Evolutionary conservation across 352 stramenopile genomes (phyloP).

Genomic region (Phytophthora ohioensis): DNA sequence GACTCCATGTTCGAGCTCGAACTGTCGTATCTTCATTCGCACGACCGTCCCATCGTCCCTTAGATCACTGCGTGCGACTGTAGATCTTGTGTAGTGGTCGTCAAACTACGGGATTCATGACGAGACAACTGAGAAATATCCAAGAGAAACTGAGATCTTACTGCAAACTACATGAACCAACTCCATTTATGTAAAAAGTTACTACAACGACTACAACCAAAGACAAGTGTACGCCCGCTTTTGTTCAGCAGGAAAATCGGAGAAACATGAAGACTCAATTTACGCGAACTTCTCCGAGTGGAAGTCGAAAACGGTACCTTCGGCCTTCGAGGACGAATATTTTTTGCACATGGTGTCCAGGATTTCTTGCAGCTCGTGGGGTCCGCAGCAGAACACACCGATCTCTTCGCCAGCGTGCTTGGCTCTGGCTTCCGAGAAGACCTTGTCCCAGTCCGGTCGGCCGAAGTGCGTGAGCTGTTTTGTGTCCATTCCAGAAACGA

Average conservation of each 20-base stretch:
- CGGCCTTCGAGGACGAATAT: slow-evolving; percentile 53
- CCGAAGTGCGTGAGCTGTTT: slow-evolving; percentile 85
- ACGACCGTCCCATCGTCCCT: slow-evolving; percentile 17
- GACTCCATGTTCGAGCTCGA: slow-evolving; percentile 87
- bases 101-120: neutral
- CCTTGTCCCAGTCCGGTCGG: slow-evolving; percentile 75
- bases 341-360: slow-evolving; percentile 69
- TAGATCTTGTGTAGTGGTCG: neutral
- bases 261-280: slow-evolving; percentile 3
- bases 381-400: slow-evolving; percentile 84
- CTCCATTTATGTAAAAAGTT: slow-evolving; percentile 25
- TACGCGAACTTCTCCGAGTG: slow-evolving; percentile 84
- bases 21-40: slow-evolving; percentile 58
- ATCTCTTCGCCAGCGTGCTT: slow-evolving; percentile 67
- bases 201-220: slow-evolving; percentile 16
- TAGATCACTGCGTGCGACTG: neutral
- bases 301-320: slow-evolving; percentile 75
- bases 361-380: slow-evolving; percentile 69
- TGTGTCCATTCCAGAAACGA: slow-evolving; percentile 73
- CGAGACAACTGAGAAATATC: neutral
- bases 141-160: neutral
- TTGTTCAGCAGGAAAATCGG: slow-evolving; percentile 29
- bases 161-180: slow-evolving; percentile 20
- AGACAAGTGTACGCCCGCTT: slow-evolving; percentile 24
- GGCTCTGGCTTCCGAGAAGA: slow-evolving; percentile 55